Base-by-base conservation (phyloP, 768 basidiomycete genomes). In the Coprinopsis marcescibilis region DNA sequence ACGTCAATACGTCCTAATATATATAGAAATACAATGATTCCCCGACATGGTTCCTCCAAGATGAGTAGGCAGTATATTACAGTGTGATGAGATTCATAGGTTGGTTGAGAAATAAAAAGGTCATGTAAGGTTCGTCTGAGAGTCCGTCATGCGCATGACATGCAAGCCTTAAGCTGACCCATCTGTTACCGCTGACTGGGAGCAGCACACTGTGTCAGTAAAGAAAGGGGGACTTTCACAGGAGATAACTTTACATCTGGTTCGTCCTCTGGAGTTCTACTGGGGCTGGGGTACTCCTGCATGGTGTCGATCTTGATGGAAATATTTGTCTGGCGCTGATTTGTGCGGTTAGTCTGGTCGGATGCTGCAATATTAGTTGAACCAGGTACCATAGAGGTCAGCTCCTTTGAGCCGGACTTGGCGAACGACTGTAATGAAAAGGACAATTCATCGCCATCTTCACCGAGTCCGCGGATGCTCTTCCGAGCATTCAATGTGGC, bases 281-380 rank as follows among this genome's bases (percentile, higher is more conserved):
- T 61, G 42, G 79, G 78, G 38, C 64, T 58, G 38, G 43, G 42
- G 21, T 66, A 69, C 46, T 81, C 80, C 23, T 77, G 70, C 32
- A 69, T 79, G 6, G 80, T 81, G 57, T 82, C 77, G 46, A 83
- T 77, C 62, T 79, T 78, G 64, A 83, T 81, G 26, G 80, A 77
- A 52, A 82, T 77, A 51, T 75, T 75, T 41, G 72, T 70, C 36
- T 70, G 69, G 52, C 60, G 64, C 69, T 74, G 32, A 52, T 30
- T 25, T 33, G 13, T 20, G 43, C 23, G 33, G 23, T 35, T 25
- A 20, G 11, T 20, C 17, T 19, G 37, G 52, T 40, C 43, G 20
- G 49, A 45, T n/a, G 45, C 34, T 42, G 45, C 15, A 47, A 23
- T 24, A 68, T 64, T 10, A 51, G 24, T 10, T 56, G 60, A 60